Evolutionary conservation across 1,284 basidiomycete genomes (phyloP).

Genomic region (Moesziomyces aphidis): DNA sequence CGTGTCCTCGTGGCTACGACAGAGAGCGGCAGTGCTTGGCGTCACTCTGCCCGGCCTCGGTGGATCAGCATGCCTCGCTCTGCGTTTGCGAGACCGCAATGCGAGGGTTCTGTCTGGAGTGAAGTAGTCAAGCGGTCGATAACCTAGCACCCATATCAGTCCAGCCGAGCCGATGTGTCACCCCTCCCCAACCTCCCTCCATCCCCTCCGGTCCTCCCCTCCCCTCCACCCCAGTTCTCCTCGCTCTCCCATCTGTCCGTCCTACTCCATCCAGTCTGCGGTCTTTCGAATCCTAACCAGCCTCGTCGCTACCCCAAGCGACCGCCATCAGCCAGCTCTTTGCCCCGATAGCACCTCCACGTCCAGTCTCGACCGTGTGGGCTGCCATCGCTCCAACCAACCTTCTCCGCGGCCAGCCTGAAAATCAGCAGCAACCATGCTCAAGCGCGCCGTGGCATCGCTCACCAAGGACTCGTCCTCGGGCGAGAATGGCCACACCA

Average conservation of each 20-base stretch:
- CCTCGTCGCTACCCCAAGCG: background rate
- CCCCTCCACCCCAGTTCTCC: background rate
- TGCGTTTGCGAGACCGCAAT: too few species aligned
- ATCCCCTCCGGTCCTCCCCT: too few species aligned
- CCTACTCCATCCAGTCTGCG: background rate
- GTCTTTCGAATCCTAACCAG: background rate
- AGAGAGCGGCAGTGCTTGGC: too few species aligned
- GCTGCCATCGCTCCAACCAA: constrained; percentile 16
- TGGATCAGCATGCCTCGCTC: too few species aligned
- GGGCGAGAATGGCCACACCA: constrained; percentile 21
- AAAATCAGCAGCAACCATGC: constrained; percentile 11
- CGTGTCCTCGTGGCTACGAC: too few species aligned
- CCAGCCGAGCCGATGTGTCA: background rate
- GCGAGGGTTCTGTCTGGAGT: too few species aligned
- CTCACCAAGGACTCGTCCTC: constrained; percentile 36
- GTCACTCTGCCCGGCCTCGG: too few species aligned
- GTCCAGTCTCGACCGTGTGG: constrained; percentile 55
- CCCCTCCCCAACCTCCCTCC: too few species aligned
- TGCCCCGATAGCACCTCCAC: constrained; percentile 31
- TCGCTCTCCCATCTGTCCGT: background rate
- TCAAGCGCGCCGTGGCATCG: constrained; percentile 37
- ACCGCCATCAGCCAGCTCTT: background rate
- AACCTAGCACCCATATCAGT: background rate
- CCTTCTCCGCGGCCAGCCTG: background rate
- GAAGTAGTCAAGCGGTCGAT: too few species aligned